Conservation (phyloP, 768 basidiomycete genomes). For the Serendipita sp. region DNA sequence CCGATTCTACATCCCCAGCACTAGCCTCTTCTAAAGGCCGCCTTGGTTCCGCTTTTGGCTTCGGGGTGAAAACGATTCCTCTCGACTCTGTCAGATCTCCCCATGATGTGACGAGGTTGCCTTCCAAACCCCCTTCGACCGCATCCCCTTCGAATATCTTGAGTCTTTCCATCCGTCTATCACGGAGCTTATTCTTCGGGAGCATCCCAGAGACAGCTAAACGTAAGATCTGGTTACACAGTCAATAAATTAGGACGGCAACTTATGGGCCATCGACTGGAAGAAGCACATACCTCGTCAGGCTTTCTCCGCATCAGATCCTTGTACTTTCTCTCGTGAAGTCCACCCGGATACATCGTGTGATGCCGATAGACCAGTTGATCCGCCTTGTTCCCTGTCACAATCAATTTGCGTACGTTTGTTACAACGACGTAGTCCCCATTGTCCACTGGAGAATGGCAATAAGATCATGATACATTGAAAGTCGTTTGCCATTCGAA, state of each 20-base stretch:
- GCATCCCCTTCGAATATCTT: conserved; percentile 66
- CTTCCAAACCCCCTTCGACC: not conserved
- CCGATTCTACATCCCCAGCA: too few species aligned
- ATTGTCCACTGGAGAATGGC: conserved; percentile 71
- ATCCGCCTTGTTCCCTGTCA: conserved; percentile 79
- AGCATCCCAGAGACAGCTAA: conserved; percentile 97
- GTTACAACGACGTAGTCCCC: conserved; percentile 98
- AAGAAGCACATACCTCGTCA: conserved; percentile 52
- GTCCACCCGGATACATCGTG: conserved; percentile 81
- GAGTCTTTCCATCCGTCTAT: conserved; percentile 71
- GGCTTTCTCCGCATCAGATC: conserved; percentile 74
- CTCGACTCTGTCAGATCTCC: not conserved
- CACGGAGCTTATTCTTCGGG: conserved; percentile 92
- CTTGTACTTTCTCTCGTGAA: conserved; percentile 80
- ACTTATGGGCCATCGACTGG: not conserved
- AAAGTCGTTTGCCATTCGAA: too few species aligned
- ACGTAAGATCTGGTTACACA: conserved; percentile 73
- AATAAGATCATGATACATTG: too few species aligned
- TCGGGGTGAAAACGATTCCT: not conserved
- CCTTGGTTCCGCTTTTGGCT: not conserved
- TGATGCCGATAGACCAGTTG: conserved; percentile 83
- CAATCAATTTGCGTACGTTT: conserved; percentile 65
- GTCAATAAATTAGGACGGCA: not conserved
- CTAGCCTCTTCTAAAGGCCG: too few species aligned
- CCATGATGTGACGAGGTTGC: conserved; percentile 2